Percentiles rank a stretch among this genome's conserved stretches.
Conservation (phyloP, 768 basidiomycete genomes). For the Leccinum aurantiacum region DNA sequence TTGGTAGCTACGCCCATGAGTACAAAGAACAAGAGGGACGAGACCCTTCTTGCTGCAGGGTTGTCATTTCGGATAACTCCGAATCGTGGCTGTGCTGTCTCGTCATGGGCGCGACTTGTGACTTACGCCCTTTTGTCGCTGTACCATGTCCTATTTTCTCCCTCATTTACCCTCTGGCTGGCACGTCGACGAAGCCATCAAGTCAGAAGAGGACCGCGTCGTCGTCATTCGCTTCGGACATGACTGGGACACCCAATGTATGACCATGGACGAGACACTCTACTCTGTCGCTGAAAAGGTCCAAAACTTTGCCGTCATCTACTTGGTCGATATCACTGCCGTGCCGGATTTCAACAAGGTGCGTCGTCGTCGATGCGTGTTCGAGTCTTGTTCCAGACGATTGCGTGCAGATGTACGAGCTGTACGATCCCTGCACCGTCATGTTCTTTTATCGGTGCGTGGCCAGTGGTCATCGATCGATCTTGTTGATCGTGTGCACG, state of each 20-base stretch:
- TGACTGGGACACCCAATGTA: conserved; percentile 91
- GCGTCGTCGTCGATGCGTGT: neutral
- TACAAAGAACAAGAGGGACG: neutral
- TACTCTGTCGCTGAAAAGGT: conserved; percentile 92
- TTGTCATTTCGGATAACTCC: neutral
- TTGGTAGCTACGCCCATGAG: neutral
- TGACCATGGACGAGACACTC: conserved; percentile 99
- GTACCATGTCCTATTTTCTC: conserved; percentile 81
- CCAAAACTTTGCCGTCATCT: conserved; percentile 98
- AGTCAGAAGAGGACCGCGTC: conserved; percentile 94
- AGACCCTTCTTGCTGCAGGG: conserved; percentile 2
- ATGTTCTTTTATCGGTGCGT: conserved; percentile 98
- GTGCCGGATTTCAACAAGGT: conserved; percentile 99
- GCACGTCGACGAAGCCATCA: conserved; percentile 99
- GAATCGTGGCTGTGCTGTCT: neutral
- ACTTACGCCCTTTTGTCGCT: neutral
- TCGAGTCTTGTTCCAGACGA: neutral
- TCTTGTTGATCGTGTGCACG: neutral
- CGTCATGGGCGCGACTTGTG: neutral
- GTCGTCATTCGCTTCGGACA: conserved; percentile 95
- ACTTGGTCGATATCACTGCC: conserved; percentile 91
- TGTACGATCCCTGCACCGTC: conserved; percentile 95
- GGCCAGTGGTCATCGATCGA: neutral
- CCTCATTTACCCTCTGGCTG: conserved; percentile 89
- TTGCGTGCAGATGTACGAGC: conserved; percentile 84